Base-by-base conservation (phyloP, 2,329 filamentous ascomycete genomes). In the Salinomyces thailandicus region DNA sequence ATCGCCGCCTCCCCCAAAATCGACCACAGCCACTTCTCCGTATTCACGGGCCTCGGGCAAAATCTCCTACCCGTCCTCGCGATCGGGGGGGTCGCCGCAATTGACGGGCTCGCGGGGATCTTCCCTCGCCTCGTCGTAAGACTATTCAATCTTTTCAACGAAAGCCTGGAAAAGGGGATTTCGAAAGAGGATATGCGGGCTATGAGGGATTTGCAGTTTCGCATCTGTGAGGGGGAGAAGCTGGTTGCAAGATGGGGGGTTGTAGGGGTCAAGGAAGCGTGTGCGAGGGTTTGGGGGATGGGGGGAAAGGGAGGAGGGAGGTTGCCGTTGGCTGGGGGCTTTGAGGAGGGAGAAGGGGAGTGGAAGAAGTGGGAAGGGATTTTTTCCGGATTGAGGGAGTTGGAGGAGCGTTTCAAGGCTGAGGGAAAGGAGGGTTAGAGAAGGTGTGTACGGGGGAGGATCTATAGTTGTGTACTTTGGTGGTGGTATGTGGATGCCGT, bases 11-110 rank as follows among this genome's bases (percentile, higher is more conserved):
- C 69, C 47, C 76, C 76, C 0, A 53, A 63, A 32, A 77, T 81
- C 51, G 71, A 79, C 55, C 67, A 73, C 49, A 50, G 57, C 2
- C 60, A 68, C 31, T 81, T 81, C 61, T 68, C 66, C 46, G 70
- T 74, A 18, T 81, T 73, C 61, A 77, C 74, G 3, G 77, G 77
- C 0, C 66, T 80, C 1, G 77, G 77, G 3, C 77, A 81, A 53
- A 77, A 79, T 52, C 64, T 80, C 2, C 67, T 77, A 2, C 75
- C 76, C 1, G 68, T 78, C 12, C 65, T 81, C 2, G 61, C 72
- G 22, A 71, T 81, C 39, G 75, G 76, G 31, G 74, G 73, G 12
- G 75, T 72, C 5, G 77, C 77, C 12, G 75, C 76, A 16, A 80
- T 81, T 41, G 78, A 81, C 43, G 78, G 75, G 12, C 64, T 79